Percentiles rank a stretch among this genome's conserved stretches.
Evolutionary conservation across 495 filamentous ascomycete genomes (phyloP).

Genomic region (Talaromyces borbonicus): DNA sequence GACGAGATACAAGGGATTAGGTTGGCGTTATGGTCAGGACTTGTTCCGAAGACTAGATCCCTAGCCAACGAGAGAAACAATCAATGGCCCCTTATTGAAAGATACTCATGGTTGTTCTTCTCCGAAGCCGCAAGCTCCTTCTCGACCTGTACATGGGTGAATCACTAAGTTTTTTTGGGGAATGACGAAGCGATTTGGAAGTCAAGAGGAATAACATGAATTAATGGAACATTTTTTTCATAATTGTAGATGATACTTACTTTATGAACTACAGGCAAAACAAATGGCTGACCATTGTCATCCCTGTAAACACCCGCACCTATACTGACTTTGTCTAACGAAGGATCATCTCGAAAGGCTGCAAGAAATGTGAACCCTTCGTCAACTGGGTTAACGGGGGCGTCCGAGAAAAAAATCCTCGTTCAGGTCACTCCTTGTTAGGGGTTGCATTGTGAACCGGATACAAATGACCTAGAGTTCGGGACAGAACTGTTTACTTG

Average conservation of each 20-base stretch:
- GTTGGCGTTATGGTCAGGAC: neutral
- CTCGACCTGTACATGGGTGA: too few relatives aligned
- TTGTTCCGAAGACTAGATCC: constrained; percentile 11
- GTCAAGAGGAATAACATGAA: neutral
- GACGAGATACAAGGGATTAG: constrained; percentile 10
- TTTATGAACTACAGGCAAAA: constrained; percentile 19
- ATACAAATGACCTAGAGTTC: too few relatives aligned
- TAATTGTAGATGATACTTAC: constrained; percentile 7
- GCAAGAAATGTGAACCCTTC: constrained; percentile 12
- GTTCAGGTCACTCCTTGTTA: too few relatives aligned
- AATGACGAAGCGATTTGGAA: too few relatives aligned
- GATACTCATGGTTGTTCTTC: constrained; percentile 14
- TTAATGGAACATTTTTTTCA: neutral
- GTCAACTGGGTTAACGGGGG: neutral
- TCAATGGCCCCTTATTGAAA: constrained; percentile 9
- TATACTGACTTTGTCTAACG: constrained; percentile 16
- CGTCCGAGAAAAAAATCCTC: too few relatives aligned
- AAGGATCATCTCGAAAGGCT: constrained; percentile 5
- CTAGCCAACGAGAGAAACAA: constrained; percentile 10
- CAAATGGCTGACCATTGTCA: constrained; percentile 23
- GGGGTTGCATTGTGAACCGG: too few relatives aligned
- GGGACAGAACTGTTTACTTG: too few relatives aligned
- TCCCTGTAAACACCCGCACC: constrained; percentile 21
- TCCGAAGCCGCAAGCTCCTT: constrained; percentile 6
- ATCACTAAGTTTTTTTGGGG: too few relatives aligned